These are phyloP conservation scores for Cyberlindnera galapagoensis DNA, from an alignment of 805 yeast genomes.

Conservation along the genomic window DNA sequence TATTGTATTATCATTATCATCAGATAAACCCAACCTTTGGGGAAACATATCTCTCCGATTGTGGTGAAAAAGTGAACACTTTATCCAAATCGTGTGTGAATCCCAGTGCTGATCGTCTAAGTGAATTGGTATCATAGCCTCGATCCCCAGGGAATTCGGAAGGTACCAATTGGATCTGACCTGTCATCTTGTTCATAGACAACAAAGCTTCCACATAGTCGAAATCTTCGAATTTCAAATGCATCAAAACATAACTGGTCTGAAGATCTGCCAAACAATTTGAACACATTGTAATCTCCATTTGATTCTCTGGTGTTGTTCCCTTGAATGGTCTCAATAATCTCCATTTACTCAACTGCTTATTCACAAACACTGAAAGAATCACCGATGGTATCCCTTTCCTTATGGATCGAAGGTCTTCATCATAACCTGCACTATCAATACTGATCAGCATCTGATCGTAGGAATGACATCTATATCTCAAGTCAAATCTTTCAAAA, in stretches of 20 bases:
- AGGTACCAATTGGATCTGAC: constrained; percentile 11
- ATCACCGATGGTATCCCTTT: constrained; percentile 7
- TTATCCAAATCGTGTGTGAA: not conserved
- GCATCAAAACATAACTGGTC: constrained; percentile 10
- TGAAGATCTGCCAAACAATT: constrained; percentile 15
- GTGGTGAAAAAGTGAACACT: constrained; percentile 3
- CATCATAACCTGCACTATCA: not conserved
- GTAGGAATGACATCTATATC: constrained; percentile 1
- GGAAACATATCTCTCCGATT: constrained; percentile 2
- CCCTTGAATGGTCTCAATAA: constrained; percentile 16
- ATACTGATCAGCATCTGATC: not conserved
- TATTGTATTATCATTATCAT: too few relatives aligned
- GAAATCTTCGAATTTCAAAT: constrained; percentile 7
- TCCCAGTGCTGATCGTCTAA: constrained; percentile 3
- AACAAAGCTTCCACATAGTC: constrained; percentile 11
- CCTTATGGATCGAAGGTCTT: constrained; percentile 1
- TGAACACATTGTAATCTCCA: constrained; percentile 11
- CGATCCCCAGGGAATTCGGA: constrained; percentile 7
- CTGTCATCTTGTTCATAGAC: constrained; percentile 14
- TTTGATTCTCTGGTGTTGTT: constrained; percentile 3
- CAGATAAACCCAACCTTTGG: constrained; percentile 1
- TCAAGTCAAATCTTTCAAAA: constrained; percentile 18
- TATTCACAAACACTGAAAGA: constrained; percentile 4
- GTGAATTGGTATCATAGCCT: not conserved
- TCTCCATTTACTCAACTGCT: constrained; percentile 19